Conservation (phyloP, 1,284 basidiomycete genomes). For the Pisolithus thermaeus region DNA sequence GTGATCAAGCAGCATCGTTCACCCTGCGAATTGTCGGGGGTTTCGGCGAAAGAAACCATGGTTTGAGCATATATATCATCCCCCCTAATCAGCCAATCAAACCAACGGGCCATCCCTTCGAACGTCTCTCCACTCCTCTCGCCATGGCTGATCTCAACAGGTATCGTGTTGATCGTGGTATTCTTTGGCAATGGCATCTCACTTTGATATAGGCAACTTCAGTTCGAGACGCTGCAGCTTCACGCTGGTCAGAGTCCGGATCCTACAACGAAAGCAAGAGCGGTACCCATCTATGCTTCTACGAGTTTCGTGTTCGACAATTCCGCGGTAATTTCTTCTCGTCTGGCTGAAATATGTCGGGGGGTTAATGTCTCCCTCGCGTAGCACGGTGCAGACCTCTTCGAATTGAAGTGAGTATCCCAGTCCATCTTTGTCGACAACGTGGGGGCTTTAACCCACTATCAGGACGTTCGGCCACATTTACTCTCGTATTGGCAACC, state of each 20-base stretch:
- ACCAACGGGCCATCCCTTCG: too few relatives aligned
- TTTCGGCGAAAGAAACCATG: too few relatives aligned
- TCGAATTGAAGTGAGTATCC: conserved; percentile 53
- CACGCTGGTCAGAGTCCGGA: conserved; percentile 78
- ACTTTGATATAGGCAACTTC: conserved; percentile 18
- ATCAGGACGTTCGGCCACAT: conserved; percentile 63
- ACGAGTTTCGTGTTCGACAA: conserved; percentile 80
- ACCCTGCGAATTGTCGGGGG: too few relatives aligned
- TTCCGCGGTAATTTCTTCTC: conserved; percentile 43
- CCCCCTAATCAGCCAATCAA: too few relatives aligned
- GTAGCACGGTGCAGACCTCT: conserved; percentile 81
- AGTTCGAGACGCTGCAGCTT: conserved; percentile 80
- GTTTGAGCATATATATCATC: too few relatives aligned
- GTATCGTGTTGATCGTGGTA: not conserved
- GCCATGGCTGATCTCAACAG: not conserved
- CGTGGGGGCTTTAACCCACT: not conserved
- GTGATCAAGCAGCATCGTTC: too few relatives aligned
- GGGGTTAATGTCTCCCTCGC: not conserved
- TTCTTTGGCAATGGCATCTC: not conserved
- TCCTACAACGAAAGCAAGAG: conserved; percentile 69
- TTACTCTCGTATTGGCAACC: conserved; percentile 79
- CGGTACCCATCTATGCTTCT: conserved; percentile 77
- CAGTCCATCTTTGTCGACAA: not conserved
- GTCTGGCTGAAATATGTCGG: not conserved
- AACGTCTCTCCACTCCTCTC: not conserved